A percentile compares a stretch with the other conserved stretches of the same genome.
Conservation (phyloP, 2,329 filamentous ascomycete species). For the Verruconis gallopava region DNA sequence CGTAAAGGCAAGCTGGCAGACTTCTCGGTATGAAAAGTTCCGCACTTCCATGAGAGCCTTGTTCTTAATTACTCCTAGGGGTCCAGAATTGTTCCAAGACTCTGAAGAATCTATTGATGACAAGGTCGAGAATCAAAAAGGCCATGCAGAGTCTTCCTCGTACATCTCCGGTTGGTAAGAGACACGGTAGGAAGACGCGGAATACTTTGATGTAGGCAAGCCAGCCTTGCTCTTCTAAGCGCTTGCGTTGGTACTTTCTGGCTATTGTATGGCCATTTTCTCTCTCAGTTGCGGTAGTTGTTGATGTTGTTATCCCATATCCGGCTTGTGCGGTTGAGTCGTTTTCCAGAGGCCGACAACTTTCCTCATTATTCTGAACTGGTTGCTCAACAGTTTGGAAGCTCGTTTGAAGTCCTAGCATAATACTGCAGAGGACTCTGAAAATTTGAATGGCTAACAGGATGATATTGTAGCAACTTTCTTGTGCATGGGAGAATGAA, state of each 20-base stretch:
- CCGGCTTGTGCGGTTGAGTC: no score
- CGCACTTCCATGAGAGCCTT: no score
- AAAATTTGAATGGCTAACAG: not conserved
- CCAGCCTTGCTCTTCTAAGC: not conserved
- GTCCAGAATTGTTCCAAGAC: constrained; percentile 67
- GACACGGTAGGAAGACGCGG: not conserved
- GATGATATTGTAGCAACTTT: not conserved
- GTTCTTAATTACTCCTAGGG: constrained; percentile 68
- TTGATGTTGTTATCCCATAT: no score
- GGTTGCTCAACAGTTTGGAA: no score
- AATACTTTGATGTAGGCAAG: not conserved
- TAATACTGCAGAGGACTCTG: not conserved
- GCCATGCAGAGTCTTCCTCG: constrained; percentile 56
- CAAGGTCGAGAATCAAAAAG: constrained; percentile 53
- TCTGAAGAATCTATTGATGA: constrained; percentile 60
- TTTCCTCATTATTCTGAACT: no score
- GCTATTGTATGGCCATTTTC: not conserved
- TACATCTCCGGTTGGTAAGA: no score
- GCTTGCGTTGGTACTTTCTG: not conserved
- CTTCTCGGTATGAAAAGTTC: no score
- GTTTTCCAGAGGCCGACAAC: no score
- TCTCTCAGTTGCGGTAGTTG: no score
- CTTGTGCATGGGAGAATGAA: not conserved
- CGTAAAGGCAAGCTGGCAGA: constrained; percentile 50
- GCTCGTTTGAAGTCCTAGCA: not conserved